Evolutionary conservation across 2,329 filamentous ascomycete genomes (phyloP).

Genomic region (Xylaria sp.): DNA sequence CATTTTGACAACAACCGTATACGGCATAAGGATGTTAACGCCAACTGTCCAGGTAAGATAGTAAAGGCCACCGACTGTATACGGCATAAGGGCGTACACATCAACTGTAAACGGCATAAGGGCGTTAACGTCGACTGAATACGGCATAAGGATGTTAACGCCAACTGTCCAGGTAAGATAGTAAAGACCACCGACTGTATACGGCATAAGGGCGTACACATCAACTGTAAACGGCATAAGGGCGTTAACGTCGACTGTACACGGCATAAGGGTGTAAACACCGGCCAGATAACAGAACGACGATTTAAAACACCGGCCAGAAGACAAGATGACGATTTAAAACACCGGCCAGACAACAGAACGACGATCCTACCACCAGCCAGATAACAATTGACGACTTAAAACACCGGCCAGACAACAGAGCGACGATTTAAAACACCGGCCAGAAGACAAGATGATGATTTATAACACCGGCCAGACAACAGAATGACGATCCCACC

Average conservation of each 20-base stretch:
- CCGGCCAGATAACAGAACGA: not conserved
- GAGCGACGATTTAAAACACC: not conserved
- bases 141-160: not conserved
- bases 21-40: not conserved
- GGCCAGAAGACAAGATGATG: not conserved
- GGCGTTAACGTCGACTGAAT: not conserved
- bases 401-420: not conserved
- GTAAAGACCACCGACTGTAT: not conserved
- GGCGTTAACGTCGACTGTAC: not conserved
- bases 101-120: not conserved
- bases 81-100: not conserved
- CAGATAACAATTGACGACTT: not conserved
- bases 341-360: not conserved
- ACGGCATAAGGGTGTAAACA: not conserved
- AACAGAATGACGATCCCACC: not conserved
- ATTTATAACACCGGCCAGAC: not conserved
- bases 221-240: not conserved
- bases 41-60: no score
- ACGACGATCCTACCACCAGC: not conserved
- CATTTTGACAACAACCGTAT: not conserved
- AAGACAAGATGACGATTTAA: not conserved
- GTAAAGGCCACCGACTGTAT: not conserved
- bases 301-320: not conserved
- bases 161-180: not conserved
- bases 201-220: not conserved